Evolutionary conservation across 768 basidiomycete species (phyloP), one percentile per base, ranked within the genome.

Genomic region (Pisolithus orientalis): DNA sequence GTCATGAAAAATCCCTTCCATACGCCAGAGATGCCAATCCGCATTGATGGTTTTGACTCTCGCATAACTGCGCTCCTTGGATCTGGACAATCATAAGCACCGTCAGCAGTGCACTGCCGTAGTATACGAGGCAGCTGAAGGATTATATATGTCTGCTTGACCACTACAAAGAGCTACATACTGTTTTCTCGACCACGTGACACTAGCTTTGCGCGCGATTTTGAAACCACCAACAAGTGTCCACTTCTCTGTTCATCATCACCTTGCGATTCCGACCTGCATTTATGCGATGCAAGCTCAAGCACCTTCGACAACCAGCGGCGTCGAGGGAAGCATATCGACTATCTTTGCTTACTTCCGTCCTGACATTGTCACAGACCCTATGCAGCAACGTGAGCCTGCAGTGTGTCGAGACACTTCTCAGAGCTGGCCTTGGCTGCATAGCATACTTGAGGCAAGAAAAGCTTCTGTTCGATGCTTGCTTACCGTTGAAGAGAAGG

Each of bases 1-100:
- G 94, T 94, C 50, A 95, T 97, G 91, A 97, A 98, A 76, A 97
- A 97, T 64, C 96, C 96, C 1, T 99, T 99, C 70, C 93, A 98
- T 68, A 95, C 93, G 5, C 90, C 89, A n/a, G 96, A 98, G 67
- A 99, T 98, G 95, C 96, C 96, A 2, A 94, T 98, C 58, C 82
- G 96, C 44, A 92, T 78, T 42, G 90, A 93, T 59, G 83, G 81
- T 16, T 98, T 98, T 63, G 95, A 98, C 62, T 71, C 71, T 51
- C 79, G 83, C 43, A 82, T 90, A 48, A 71, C 76, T 9, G 64
- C 79, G 7, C 69, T 91, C 44, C 76, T 87, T 61, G 83, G 82
- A 11, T 71, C 52, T 28, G 67, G 70, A 24, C 55, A 62, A 59
- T 49, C 54, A 49, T 66, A 47, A 63, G 10, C 46, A 7, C 56